Base-by-base conservation (phyloP, 345 rosid species). In the Eutrema yunnanense region DNA sequence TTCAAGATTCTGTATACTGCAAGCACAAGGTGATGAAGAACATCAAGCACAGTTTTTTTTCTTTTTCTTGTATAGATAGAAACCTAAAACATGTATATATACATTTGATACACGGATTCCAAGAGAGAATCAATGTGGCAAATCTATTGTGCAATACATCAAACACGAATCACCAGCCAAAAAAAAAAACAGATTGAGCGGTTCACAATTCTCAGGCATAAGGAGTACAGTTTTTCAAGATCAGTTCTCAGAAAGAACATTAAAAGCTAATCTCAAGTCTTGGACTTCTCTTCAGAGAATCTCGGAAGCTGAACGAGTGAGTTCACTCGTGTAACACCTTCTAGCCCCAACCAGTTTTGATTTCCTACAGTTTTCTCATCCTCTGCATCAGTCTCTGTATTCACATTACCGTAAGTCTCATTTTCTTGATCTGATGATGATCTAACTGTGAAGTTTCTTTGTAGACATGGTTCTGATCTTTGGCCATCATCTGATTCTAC, bases 261-360 rank as follows among this genome's bases (percentile, higher is more conserved):
- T 59, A 67, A 53, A 51, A 22, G 26, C 42, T 61, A 48, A 32
- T 33, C 40, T 76, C 81, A 86, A 36, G 85, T 71, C 77, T 74
- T 79, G 16, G 81, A 87, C 73, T 82, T 85, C 74, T 92, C 96
- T 79, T 70, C 90, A 0, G 97, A 86, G 80, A 96, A 96, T 84
- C 99, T 86, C 8, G 99, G 99, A 66, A 96, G 98, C 73, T 92
- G 99, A 55, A 96, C 97, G 3, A 96, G 96, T 7, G 99, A 96
- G 84, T 96, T 96, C 61, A 96, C 98, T 55, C 99, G 84, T 0
- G 99, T 92, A 8, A 92, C 94, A 2, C 99, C 98, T 85, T 96
- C 97, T 77, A 96, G 79, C 42, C 99, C 95, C 4, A 80, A 85
- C 99, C 99, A 96, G 69, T 86, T 81, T 65, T 92, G 94, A 72